Evolutionary conservation across 495 filamentous ascomycete species (phyloP).

Genomic region (Chaetomium tenue): DNA sequence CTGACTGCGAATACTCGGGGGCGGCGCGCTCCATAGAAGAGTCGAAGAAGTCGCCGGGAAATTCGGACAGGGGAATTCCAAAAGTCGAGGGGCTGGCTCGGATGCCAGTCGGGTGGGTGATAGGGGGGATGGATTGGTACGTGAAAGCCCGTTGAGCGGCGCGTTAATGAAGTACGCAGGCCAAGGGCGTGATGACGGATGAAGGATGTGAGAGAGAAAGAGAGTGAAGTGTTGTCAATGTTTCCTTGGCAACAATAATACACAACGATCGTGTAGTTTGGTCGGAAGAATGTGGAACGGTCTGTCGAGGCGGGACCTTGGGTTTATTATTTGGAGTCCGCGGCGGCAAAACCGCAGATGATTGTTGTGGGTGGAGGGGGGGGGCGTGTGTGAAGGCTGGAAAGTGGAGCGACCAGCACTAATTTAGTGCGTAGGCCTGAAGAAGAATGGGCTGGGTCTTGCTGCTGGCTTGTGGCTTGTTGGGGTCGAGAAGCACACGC

Average conservation of each 20-base stretch:
- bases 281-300: conserved; percentile 4
- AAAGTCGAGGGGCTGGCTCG: conserved; percentile 12
- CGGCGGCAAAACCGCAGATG: not conserved
- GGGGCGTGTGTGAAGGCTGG: conserved; percentile 10
- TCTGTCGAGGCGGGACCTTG: not conserved
- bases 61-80: not conserved
- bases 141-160: not conserved
- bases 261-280: not conserved
- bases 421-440: conserved; percentile 14
- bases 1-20: conserved; percentile 95
- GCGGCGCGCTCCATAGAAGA: conserved; percentile 85
- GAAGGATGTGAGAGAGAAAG: not conserved
- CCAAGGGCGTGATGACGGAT: conserved; percentile 4
- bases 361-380: not conserved
- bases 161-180: not conserved
- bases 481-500: conserved; percentile 12
- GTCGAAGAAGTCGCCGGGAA: conserved; percentile 28
- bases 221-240: not conserved
- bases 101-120: not conserved
- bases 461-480: conserved; percentile 8
- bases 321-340: conserved; percentile 1
- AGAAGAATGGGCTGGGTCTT: not conserved
- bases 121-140: not conserved
- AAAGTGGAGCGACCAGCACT: conserved; percentile 4
- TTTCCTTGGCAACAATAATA: conserved; percentile 2